Percentiles rank a stretch among this genome's conserved stretches.
These are phyloP conservation scores for Rhizopogon sp. DNA, from an alignment of 768 basidiomycete genomes.

Conservation along the genomic window DNA sequence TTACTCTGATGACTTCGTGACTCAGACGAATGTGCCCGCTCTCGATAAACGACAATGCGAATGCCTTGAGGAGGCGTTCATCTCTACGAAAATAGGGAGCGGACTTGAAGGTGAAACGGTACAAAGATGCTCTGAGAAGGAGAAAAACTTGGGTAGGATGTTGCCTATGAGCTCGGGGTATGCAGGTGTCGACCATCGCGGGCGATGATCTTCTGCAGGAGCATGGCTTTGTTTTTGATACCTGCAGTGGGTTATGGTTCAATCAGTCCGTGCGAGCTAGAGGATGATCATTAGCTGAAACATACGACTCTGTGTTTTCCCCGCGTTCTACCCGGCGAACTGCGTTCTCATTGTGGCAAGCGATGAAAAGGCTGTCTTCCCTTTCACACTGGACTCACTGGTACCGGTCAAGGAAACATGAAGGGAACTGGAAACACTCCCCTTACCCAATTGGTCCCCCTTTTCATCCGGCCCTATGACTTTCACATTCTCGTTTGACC, in stretches of 20 bases:
- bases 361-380: neutral
- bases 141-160: conserved; percentile 37
- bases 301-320: conserved; percentile 5
- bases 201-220: conserved; percentile 2
- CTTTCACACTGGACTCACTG: conserved; percentile 12
- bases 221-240: neutral
- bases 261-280: neutral
- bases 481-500: conserved; percentile 36
- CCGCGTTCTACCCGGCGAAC: neutral
- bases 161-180: conserved; percentile 47
- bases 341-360: neutral
- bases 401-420: conserved; percentile 15
- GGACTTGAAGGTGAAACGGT: conserved; percentile 10
- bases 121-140: conserved; percentile 26
- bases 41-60: conserved; percentile 18
- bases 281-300: conserved; percentile 14
- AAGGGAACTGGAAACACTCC: conserved; percentile 12
- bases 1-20: conserved; percentile 34
- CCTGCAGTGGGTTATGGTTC: neutral
- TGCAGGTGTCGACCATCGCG: conserved; percentile 40
- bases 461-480: conserved; percentile 27
- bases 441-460: conserved; percentile 18
- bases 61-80: conserved; percentile 18
- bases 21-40: conserved; percentile 33
- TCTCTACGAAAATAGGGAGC: conserved; percentile 22